Evolutionary conservation across 2,329 filamentous ascomycete species (phyloP).

Genomic region (Venturia aucupariae): DNA sequence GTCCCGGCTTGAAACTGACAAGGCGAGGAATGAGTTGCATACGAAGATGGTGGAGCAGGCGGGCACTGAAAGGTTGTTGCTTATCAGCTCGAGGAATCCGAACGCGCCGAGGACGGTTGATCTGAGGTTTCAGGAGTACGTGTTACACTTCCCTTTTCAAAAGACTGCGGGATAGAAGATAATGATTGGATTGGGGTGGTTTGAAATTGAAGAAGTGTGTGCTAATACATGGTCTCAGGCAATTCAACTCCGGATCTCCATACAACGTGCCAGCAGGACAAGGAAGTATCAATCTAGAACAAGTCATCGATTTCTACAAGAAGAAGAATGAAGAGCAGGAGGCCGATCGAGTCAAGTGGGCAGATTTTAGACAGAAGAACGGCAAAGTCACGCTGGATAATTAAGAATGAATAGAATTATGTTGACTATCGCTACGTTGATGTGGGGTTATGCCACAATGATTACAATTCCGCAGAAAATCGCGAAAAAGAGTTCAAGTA

Average conservation of each 20-base stretch:
- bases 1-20: not conserved
- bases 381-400: no score
- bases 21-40: slow-evolving; percentile 12
- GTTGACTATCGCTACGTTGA: no score
- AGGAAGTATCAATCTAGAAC: slow-evolving; percentile 9
- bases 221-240: slow-evolving; percentile 2
- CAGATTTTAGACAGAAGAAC: not conserved
- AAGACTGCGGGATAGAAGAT: not conserved
- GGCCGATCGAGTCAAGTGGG: slow-evolving; percentile 7
- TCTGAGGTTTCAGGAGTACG: slow-evolving; percentile 11
- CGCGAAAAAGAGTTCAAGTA: no score
- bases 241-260: slow-evolving; percentile 9
- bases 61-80: slow-evolving; percentile 10
- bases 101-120: not conserved
- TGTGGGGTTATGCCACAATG: no score
- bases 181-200: not conserved
- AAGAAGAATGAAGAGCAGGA: slow-evolving; percentile 14
- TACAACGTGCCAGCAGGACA: slow-evolving; percentile 10
- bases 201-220: not conserved
- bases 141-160: not conserved
- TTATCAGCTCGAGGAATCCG: slow-evolving; percentile 6
- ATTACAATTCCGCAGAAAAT: no score
- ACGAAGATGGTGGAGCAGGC: slow-evolving; percentile 14
- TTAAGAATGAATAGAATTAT: not conserved
- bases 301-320: slow-evolving; percentile 12